These are phyloP conservation scores for Monilinia polystroma DNA, from an alignment of 2,329 filamentous ascomycete genomes.

Conservation along the genomic window DNA sequence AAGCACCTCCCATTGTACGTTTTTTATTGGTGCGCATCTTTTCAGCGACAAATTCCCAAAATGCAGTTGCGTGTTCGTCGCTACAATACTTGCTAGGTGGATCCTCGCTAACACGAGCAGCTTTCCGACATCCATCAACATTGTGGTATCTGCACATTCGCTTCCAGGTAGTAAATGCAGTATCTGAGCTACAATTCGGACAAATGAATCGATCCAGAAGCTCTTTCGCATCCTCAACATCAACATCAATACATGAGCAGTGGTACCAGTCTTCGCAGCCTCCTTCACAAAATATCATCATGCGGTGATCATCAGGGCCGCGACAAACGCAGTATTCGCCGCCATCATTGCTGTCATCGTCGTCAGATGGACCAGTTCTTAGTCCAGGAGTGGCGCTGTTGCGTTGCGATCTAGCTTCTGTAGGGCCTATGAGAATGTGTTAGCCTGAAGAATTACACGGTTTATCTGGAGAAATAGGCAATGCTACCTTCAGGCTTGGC, in stretches of 20 bases:
- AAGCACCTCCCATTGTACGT: constrained; percentile 36
- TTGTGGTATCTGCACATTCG: constrained; percentile 38
- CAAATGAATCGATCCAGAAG: constrained; percentile 40
- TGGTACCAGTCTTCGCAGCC: constrained; percentile 41
- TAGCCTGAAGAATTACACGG: neutral
- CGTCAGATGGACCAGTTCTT: constrained; percentile 25
- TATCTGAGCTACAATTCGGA: constrained; percentile 34
- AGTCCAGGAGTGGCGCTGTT: constrained; percentile 27
- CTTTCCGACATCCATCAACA: constrained; percentile 34
- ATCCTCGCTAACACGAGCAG: constrained; percentile 35
- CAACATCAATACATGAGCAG: constrained; percentile 37
- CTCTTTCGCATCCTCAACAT: constrained; percentile 36
- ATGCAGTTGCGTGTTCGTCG: constrained; percentile 34
- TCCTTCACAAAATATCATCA: constrained; percentile 41
- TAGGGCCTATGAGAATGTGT: constrained; percentile 13
- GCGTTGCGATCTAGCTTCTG: constrained; percentile 24
- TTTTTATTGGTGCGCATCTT: constrained; percentile 30
- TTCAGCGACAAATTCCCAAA: constrained; percentile 30
- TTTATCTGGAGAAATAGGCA: neutral
- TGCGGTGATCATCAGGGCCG: constrained; percentile 39
- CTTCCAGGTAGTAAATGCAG: constrained; percentile 37
- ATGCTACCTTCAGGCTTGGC: constrained; percentile 32
- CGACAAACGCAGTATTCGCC: constrained; percentile 40
- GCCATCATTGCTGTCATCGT: constrained; percentile 39
- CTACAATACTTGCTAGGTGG: constrained; percentile 40